Percentiles rank a stretch among this genome's conserved stretches.
These are phyloP conservation scores for Termitomyces sp. DNA, from an alignment of 768 basidiomycete genomes.

Conservation along the genomic window DNA sequence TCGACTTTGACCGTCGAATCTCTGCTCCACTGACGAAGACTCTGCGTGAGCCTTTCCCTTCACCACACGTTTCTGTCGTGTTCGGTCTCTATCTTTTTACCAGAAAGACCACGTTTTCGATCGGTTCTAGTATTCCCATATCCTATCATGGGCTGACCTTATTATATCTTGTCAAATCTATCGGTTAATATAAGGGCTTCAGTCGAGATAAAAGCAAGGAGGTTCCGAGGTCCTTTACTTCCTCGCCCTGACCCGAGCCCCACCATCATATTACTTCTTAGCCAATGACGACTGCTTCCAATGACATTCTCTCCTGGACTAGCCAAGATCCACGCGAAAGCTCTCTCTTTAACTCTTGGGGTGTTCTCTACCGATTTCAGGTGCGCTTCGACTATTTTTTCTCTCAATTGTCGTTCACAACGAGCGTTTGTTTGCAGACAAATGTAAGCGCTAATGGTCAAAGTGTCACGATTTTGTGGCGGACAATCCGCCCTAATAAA, in stretches of 20 bases:
- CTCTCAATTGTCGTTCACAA: conserved; percentile 10
- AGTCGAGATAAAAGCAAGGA: conserved; percentile 23
- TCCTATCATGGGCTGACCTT: conserved; percentile 11
- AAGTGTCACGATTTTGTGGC: conserved; percentile 74
- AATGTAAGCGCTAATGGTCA: conserved; percentile 56
- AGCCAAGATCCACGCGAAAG: conserved; percentile 84
- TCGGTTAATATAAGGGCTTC: conserved; percentile 56
- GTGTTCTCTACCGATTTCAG: conserved; percentile 77
- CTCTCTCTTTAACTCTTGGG: conserved; percentile 76
- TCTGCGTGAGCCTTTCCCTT: conserved; percentile 60
- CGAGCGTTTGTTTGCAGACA: conserved; percentile 47
- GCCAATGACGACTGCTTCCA: conserved; percentile 46
- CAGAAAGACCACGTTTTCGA: conserved; percentile 70
- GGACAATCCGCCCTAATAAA: conserved; percentile 76
- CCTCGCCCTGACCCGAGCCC: conserved; percentile 21
- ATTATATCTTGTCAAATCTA: conserved; percentile 43
- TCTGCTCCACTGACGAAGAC: conserved; percentile 69
- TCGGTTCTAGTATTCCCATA: conserved; percentile 55
- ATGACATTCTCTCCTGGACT: conserved; percentile 82
- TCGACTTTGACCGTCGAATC: conserved; percentile 51
- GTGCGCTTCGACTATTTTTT: conserved; percentile 32
- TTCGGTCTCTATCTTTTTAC: conserved; percentile 69
- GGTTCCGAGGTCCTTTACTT: conserved; percentile 18
- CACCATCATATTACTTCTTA: conserved; percentile 19
- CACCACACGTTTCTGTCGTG: conserved; percentile 68